Percentiles rank a stretch among this genome's conserved stretches.
phyloP scores from a whole-genome alignment of 305 asterid genomes.

The Fraxinus sp. region DNA sequence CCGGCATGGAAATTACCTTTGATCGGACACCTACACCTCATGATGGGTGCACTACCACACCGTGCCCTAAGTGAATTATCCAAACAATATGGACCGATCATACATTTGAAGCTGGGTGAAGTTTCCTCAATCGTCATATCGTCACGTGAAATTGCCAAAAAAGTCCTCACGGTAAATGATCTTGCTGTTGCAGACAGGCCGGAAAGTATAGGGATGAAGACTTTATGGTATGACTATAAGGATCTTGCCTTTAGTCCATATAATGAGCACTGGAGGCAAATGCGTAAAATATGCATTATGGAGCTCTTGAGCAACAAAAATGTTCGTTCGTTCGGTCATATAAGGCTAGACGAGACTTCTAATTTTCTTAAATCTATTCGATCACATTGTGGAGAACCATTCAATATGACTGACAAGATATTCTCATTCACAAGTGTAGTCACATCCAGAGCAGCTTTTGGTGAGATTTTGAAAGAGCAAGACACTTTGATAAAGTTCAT shows the following conservation, averaged over 20 bases:
- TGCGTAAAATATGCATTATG: background rate
- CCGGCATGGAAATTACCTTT: constrained; percentile 24
- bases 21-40: constrained; percentile 22
- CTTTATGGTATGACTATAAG: background rate
- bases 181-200: background rate
- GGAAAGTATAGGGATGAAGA: background rate
- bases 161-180: constrained; percentile 19
- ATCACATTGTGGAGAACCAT: background rate
- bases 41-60: constrained; percentile 8
- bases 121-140: background rate
- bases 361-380: background rate
- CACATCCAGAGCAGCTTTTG: constrained; percentile 22
- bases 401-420: background rate
- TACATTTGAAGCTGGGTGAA: constrained; percentile 2
- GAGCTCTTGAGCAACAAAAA: constrained; percentile 7
- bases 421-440: background rate
- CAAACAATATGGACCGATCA: constrained; percentile 18
- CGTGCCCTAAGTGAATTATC: constrained; percentile 19
- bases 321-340: background rate
- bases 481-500: constrained; percentile 2
- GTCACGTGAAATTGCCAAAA: constrained; percentile 23
- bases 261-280: background rate
- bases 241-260: background rate
- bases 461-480: constrained; percentile 10
- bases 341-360: constrained; percentile 17